These are phyloP conservation scores for Porcisia deanei DNA, from an alignment of 208 protist species.

Conservation along the genomic window DNA sequence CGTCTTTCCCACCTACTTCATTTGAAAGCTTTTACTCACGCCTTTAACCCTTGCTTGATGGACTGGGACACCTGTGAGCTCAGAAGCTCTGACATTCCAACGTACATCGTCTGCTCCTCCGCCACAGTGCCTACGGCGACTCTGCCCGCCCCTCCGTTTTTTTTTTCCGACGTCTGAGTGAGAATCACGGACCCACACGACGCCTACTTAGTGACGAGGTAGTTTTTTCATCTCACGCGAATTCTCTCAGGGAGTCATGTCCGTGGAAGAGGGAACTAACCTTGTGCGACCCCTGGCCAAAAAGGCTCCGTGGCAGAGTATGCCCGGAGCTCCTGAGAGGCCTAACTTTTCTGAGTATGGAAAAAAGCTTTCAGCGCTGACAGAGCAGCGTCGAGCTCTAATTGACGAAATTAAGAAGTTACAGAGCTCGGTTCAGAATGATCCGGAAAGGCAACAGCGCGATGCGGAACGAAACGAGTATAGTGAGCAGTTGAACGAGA, in stretches of 20 bases:
- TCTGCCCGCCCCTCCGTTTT: too few relatives aligned
- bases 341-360: slow-evolving; percentile 51
- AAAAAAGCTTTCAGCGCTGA: slow-evolving; percentile 41
- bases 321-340: slow-evolving; percentile 50
- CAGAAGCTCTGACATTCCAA: not conserved
- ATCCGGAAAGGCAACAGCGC: slow-evolving; percentile 30
- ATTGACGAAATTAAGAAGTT: slow-evolving; percentile 68
- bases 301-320: slow-evolving; percentile 55
- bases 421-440: slow-evolving; percentile 44
- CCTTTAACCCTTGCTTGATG: too few relatives aligned
- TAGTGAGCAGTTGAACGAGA: slow-evolving; percentile 44
- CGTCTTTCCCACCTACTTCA: too few relatives aligned
- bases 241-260: slow-evolving; percentile 1
- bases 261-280: slow-evolving; percentile 10
- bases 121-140: too few relatives aligned
- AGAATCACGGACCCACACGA: too few relatives aligned
- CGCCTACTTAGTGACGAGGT: not conserved
- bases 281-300: not conserved
- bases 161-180: not conserved
- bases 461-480: slow-evolving; percentile 50
- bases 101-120: not conserved
- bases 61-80: too few relatives aligned
- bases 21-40: too few relatives aligned
- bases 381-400: slow-evolving; percentile 41
- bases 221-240: not conserved